Conservation (phyloP, 2,329 filamentous ascomycete genomes). For the Sporothrix brunneoviolacea region DNA sequence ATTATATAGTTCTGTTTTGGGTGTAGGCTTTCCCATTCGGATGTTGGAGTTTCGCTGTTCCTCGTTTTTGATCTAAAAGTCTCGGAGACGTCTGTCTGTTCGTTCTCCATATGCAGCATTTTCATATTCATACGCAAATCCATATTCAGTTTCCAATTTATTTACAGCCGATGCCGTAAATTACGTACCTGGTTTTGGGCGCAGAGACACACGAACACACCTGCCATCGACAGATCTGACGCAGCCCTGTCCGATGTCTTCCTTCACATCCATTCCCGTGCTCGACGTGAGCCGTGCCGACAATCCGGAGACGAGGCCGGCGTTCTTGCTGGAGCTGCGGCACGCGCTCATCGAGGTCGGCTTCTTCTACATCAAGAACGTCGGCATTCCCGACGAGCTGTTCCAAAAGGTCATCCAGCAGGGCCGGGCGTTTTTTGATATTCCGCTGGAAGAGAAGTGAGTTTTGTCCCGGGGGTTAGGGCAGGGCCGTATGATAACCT, state of each 20-base stretch:
- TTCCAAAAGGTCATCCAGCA: slow-evolving; percentile 59
- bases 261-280: slow-evolving; percentile 70
- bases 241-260: no score
- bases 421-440: slow-evolving; percentile 68
- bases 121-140: no score
- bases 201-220: no score
- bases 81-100: background rate
- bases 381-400: slow-evolving; percentile 61
- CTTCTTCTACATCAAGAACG: slow-evolving; percentile 78
- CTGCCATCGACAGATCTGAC: no score
- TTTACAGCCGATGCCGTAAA: no score
- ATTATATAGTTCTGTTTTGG: slow-evolving; percentile 2
- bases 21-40: background rate
- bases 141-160: no score
- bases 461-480: no score
- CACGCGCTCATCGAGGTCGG: slow-evolving; percentile 79
- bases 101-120: no score
- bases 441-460: slow-evolving; percentile 69
- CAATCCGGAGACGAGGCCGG: slow-evolving; percentile 59
- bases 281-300: slow-evolving; percentile 65
- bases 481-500: no score
- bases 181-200: no score
- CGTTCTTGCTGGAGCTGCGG: slow-evolving; percentile 64
- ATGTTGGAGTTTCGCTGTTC: no score
- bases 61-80: no score